Conservation (phyloP, 495 filamentous ascomycete species). For the Penicillium canariense region DNA sequence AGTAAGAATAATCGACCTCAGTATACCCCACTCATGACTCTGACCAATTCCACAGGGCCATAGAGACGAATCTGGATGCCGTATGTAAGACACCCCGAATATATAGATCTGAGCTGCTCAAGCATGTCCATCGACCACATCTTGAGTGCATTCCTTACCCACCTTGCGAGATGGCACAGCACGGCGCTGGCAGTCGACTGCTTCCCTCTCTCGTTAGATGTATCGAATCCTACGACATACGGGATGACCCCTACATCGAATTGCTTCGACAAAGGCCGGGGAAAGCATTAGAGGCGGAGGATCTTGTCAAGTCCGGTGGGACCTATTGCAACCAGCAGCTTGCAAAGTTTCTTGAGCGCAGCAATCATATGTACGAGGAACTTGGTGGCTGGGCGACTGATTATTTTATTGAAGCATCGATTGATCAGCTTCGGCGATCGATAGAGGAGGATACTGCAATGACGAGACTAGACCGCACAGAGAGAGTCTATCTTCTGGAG, state of each 20-base stretch:
- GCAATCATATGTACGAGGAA: conserved; percentile 50
- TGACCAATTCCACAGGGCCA: conserved; percentile 36
- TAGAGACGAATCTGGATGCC: conserved; percentile 77
- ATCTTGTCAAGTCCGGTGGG: conserved; percentile 47
- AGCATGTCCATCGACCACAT: conserved; percentile 63
- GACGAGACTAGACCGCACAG: conserved; percentile 44
- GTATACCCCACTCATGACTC: neutral
- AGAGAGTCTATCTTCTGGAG: conserved; percentile 59
- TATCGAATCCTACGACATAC: conserved; percentile 44
- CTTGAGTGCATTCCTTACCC: conserved; percentile 54
- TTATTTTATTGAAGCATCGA: conserved; percentile 62
- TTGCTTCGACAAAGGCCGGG: conserved; percentile 41
- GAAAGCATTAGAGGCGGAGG: conserved; percentile 37
- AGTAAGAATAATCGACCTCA: conserved; percentile 16
- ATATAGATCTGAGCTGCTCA: conserved; percentile 67
- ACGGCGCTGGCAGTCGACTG: conserved; percentile 11
- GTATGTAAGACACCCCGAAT: conserved; percentile 68
- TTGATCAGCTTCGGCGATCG: conserved; percentile 45
- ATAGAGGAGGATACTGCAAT: conserved; percentile 31
- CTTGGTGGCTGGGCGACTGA: conserved; percentile 75
- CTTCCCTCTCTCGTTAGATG: conserved; percentile 21
- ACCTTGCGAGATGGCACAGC: neutral
- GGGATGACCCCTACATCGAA: conserved; percentile 69
- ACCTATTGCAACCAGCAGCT: conserved; percentile 68
- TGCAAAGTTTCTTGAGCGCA: conserved; percentile 48